Evolutionary conservation across 805 yeast genomes (phyloP).

Genomic region (Kodamaea leandrae): DNA sequence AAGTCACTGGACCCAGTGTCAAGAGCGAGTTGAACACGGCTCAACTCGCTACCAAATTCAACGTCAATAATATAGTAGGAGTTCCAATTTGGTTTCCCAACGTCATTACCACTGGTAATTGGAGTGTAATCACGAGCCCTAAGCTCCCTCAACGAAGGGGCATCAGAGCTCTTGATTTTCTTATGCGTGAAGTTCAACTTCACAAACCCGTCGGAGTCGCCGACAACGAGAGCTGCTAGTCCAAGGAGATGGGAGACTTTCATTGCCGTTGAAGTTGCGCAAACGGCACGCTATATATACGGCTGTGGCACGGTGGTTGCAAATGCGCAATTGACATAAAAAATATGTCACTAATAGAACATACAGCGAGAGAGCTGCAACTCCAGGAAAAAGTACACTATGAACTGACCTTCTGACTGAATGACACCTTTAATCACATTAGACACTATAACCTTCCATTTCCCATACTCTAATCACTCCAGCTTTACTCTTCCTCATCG

Average conservation of each 20-base stretch:
- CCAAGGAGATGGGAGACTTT: not conserved
- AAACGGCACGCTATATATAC: too few relatives aligned
- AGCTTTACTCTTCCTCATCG: too few relatives aligned
- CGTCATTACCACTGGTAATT: not conserved
- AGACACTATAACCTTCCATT: too few relatives aligned
- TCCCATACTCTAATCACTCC: too few relatives aligned
- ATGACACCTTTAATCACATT: too few relatives aligned
- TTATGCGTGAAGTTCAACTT: not conserved
- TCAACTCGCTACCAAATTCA: constrained; percentile 56
- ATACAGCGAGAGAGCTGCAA: too few relatives aligned
- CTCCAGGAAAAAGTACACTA: too few relatives aligned
- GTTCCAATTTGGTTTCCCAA: constrained; percentile 3
- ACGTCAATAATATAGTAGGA: constrained; percentile 17
- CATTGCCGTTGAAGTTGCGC: not conserved
- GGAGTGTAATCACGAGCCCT: not conserved
- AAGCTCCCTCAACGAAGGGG: not conserved
- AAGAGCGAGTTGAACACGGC: constrained; percentile 52
- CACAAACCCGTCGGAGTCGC: too few relatives aligned
- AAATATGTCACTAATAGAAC: too few relatives aligned
- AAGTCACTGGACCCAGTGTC: constrained; percentile 79
- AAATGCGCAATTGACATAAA: too few relatives aligned
- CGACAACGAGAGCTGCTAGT: not conserved
- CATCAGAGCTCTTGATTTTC: not conserved
- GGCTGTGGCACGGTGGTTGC: too few relatives aligned
- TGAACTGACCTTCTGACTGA: too few relatives aligned